Conservation (phyloP, 2,329 filamentous ascomycete genomes). For the Pseudocercospora crystallina region DNA sequence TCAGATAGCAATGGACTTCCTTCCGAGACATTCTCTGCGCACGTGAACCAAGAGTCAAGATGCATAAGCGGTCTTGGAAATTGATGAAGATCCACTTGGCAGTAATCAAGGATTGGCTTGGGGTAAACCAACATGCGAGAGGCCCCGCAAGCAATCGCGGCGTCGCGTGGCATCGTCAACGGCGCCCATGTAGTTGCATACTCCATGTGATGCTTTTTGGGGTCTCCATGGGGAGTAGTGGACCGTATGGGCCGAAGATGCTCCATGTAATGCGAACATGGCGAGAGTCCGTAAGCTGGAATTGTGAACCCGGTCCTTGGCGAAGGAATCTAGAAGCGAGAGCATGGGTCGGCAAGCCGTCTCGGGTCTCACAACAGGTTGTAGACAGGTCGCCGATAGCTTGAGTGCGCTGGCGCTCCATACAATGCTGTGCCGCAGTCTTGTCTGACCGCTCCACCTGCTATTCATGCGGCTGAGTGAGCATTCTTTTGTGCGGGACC, state of each 20-base stretch:
- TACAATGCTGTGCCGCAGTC: too few relatives aligned
- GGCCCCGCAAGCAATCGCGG: constrained; percentile 9
- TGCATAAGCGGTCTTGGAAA: constrained; percentile 16
- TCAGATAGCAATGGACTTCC: not conserved
- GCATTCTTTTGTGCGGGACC: too few relatives aligned
- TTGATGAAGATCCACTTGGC: constrained; percentile 11
- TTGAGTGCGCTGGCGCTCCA: too few relatives aligned
- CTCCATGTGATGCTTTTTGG: constrained; percentile 3
- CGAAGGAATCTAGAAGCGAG: too few relatives aligned
- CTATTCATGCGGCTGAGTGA: too few relatives aligned
- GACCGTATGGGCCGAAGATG: not conserved
- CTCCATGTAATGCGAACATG: constrained; percentile 7
- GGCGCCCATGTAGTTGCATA: constrained; percentile 4
- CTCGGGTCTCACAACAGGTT: too few relatives aligned
- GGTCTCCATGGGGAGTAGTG: constrained; percentile 4
- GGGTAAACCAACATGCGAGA: constrained; percentile 8
- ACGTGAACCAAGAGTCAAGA: constrained; percentile 10
- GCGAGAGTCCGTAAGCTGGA: not conserved
- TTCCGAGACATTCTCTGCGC: constrained; percentile 9
- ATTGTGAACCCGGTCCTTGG: too few relatives aligned
- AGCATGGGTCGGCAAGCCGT: too few relatives aligned
- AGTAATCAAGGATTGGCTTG: constrained; percentile 11
- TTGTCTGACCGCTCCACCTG: too few relatives aligned
- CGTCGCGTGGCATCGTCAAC: not conserved
- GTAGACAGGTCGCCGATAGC: too few relatives aligned